A percentile compares a stretch with the other conserved stretches of the same genome.
These are phyloP conservation scores for Neodidymelliopsis sp. DNA, from an alignment of 2,329 filamentous ascomycete genomes.

Conservation along the genomic window DNA sequence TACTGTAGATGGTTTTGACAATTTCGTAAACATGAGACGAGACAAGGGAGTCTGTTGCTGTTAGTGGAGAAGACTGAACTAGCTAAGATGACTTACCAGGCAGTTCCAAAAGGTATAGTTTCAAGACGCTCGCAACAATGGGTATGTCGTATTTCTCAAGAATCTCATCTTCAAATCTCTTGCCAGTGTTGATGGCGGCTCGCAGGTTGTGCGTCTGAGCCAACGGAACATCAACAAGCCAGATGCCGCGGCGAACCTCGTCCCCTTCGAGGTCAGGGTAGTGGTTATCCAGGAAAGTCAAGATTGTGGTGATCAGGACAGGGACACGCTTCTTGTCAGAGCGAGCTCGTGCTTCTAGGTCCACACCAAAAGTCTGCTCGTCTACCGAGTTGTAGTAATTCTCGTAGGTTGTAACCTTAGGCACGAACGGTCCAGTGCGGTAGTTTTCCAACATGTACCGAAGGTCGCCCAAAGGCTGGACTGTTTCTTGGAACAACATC, in stretches of 20 bases:
- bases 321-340: slow-evolving; percentile 96
- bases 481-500: slow-evolving; percentile 98
- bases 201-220: slow-evolving; percentile 85
- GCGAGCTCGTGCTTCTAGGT: slow-evolving; percentile 91
- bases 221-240: slow-evolving; percentile 91
- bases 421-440: slow-evolving; percentile 89
- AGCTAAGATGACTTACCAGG: slow-evolving; percentile 72
- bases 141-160: slow-evolving; percentile 92
- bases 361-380: slow-evolving; percentile 96
- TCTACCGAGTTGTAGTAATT: slow-evolving; percentile 99
- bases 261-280: slow-evolving; percentile 98
- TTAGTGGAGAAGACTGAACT: slow-evolving; percentile 26
- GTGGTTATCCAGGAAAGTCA: slow-evolving; percentile 95
- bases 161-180: slow-evolving; percentile 75
- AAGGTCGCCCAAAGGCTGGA: slow-evolving; percentile 90
- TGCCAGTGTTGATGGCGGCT: slow-evolving; percentile 84
- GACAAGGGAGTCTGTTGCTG: slow-evolving; percentile 82
- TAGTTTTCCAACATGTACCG: slow-evolving; percentile 97
- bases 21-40: slow-evolving; percentile 99
- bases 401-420: slow-evolving; percentile 91
- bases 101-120: slow-evolving; percentile 92
- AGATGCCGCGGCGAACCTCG: slow-evolving; percentile 88
- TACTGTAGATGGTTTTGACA: slow-evolving; percentile 94
- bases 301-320: slow-evolving; percentile 85
- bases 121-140: slow-evolving; percentile 89